Evolutionary conservation across 2,329 filamentous ascomycete genomes (phyloP).

Genomic region (Neurospora sp.): DNA sequence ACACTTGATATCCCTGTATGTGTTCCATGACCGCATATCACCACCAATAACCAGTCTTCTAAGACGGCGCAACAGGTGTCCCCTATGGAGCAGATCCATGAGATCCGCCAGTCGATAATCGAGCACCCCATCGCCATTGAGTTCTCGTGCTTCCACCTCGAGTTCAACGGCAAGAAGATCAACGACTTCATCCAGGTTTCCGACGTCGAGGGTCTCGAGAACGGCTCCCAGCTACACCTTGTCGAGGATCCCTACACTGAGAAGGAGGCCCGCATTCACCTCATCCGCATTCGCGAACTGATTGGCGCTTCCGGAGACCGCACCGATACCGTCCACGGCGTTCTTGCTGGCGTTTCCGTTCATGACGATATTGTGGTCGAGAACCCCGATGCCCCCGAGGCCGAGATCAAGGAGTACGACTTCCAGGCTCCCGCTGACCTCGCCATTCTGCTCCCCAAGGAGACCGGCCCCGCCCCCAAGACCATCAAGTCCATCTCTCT

Average conservation of each 20-base stretch:
- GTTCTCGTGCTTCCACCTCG: constrained; percentile 97
- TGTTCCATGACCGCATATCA: constrained; percentile 13
- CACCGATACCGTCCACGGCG: constrained; percentile 76
- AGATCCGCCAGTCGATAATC: constrained; percentile 92
- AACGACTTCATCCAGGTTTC: constrained; percentile 93
- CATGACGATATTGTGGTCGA: constrained; percentile 64
- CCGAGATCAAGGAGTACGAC: constrained; percentile 59
- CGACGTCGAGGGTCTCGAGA: constrained; percentile 70
- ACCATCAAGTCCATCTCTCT: constrained; percentile 83
- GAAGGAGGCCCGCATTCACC: constrained; percentile 92
- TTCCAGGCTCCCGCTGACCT: constrained; percentile 61
- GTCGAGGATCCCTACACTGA: constrained; percentile 96
- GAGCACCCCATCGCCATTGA: constrained; percentile 88
- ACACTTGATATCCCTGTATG: constrained; percentile 80
- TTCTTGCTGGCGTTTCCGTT: constrained; percentile 75
- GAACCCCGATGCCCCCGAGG: constrained; percentile 27
- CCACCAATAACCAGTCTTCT: constrained; percentile 6
- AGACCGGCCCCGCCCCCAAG: constrained; percentile 64
- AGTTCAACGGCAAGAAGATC: constrained; percentile 78
- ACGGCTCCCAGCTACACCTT: constrained; percentile 69
- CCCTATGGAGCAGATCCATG: constrained; percentile 90
- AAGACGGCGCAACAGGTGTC: constrained; percentile 53
- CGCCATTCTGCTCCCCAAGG: constrained; percentile 59
- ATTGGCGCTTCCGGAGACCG: constrained; percentile 87
- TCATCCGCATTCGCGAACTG: constrained; percentile 82